phyloP scores from a whole-genome alignment of 495 filamentous ascomycete genomes.

The Podospora conica region DNA sequence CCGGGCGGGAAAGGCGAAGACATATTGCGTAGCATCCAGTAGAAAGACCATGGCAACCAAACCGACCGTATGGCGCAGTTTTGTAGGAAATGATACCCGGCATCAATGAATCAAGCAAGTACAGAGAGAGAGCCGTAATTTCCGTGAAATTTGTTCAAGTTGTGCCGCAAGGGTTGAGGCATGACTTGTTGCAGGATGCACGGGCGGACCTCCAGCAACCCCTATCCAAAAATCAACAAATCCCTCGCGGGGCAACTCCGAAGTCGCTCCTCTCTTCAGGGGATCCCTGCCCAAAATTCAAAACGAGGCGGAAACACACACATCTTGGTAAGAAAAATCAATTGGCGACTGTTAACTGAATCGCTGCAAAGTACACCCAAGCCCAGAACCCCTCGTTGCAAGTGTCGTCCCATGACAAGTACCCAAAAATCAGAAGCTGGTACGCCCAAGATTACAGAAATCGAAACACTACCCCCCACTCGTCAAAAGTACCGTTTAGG shows the following conservation, averaged over 20 bases:
- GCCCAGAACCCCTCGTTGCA: not conserved
- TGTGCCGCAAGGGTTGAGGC: not conserved
- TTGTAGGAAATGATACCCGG: not conserved
- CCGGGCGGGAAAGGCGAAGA: not conserved
- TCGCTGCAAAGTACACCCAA: not conserved
- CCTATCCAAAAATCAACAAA: not conserved
- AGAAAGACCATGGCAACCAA: not conserved
- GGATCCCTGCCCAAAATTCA: not conserved
- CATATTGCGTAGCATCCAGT: not conserved
- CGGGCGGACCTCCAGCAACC: not conserved
- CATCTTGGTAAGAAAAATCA: not conserved
- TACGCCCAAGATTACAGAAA: slow-evolving; percentile 1
- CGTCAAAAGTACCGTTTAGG: slow-evolving; percentile 14
- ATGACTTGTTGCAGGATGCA: not conserved
- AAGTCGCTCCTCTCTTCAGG: not conserved
- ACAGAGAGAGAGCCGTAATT: not conserved
- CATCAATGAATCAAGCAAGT: not conserved
- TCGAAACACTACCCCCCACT: not conserved
- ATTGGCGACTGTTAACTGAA: not conserved
- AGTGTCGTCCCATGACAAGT: not conserved
- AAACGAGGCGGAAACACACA: not conserved
- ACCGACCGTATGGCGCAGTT: not conserved
- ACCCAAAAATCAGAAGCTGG: not conserved
- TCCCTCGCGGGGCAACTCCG: not conserved
- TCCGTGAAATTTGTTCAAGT: not conserved